A percentile compares a stretch with the other conserved stretches of the same genome.
Evolutionary conservation across 176 grass and related monocot species (phyloP).

Genomic region (Pharus latifolius): DNA sequence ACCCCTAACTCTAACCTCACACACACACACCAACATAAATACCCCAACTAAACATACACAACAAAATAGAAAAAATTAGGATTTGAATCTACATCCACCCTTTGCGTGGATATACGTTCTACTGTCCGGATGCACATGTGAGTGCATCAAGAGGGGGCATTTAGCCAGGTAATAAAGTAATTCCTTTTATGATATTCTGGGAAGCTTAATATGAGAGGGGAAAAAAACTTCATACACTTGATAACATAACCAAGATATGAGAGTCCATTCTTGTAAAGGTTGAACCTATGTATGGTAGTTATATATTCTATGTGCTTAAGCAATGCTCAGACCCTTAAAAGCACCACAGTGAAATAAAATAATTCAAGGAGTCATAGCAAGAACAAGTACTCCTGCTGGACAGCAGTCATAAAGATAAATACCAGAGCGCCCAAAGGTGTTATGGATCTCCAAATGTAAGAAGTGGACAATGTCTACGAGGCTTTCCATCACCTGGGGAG

Average conservation of each 20-base stretch:
- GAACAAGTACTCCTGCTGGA: background rate
- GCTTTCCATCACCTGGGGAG: slow-evolving; percentile 71
- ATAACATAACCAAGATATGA: slow-evolving; percentile 22
- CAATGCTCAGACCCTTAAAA: slow-evolving; percentile 1
- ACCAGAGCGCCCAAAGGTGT: slow-evolving; percentile 66
- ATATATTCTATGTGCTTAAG: slow-evolving; percentile 2
- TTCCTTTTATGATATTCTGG: background rate
- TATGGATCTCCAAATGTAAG: slow-evolving; percentile 71
- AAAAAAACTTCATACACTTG: background rate
- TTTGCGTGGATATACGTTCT: too few species aligned
- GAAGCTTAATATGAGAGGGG: background rate
- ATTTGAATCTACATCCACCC: too few species aligned
- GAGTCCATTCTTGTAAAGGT: background rate
- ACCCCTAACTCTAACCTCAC: too few species aligned
- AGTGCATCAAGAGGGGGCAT: too few species aligned
- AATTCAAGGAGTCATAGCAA: slow-evolving; percentile 1
- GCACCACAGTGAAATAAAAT: slow-evolving; percentile 11
- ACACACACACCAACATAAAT: too few species aligned
- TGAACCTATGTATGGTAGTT: background rate
- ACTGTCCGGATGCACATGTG: too few species aligned
- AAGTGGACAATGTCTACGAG: slow-evolving; percentile 85
- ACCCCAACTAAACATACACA: too few species aligned
- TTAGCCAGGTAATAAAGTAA: background rate
- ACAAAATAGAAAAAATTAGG: too few species aligned
- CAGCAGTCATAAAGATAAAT: slow-evolving; percentile 30